These are phyloP conservation scores for Wickerhamiella nectarea DNA, from an alignment of 805 yeast species.

Conservation along the genomic window DNA sequence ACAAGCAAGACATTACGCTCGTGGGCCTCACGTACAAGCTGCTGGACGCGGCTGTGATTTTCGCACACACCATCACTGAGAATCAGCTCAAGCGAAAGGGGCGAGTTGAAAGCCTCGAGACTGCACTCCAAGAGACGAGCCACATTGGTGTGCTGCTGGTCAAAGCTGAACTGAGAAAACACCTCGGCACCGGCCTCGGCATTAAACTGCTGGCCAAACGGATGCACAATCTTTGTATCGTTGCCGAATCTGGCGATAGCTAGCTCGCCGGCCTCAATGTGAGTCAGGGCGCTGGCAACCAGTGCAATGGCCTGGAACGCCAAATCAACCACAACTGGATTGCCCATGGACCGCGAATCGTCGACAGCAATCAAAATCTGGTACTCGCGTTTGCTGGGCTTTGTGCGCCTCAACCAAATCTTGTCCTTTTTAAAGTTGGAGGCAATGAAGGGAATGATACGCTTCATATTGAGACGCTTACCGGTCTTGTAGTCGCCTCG, in stretches of 20 bases:
- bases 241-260: conserved; percentile 87
- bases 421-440: conserved; percentile 94
- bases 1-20: conserved; percentile 90
- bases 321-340: conserved; percentile 73
- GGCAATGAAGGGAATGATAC: conserved; percentile 95
- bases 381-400: conserved; percentile 93
- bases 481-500: conserved; percentile 96
- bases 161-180: conserved; percentile 81
- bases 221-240: conserved; percentile 68
- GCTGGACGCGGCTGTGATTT: conserved; percentile 69
- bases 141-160: conserved; percentile 77
- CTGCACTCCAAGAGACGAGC: conserved; percentile 58
- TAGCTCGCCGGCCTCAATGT: conserved; percentile 85
- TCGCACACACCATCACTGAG: conserved; percentile 96
- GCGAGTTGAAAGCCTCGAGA: conserved; percentile 51
- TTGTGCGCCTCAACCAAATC: conserved; percentile 94
- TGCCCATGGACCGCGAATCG: conserved; percentile 95
- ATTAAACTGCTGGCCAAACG: conserved; percentile 74
- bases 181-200: conserved; percentile 71
- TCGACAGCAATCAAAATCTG: conserved; percentile 96
- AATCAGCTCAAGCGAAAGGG: conserved; percentile 60
- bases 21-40: conserved; percentile 80
- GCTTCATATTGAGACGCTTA: conserved; percentile 89
- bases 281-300: conserved; percentile 86
- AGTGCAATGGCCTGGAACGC: conserved; percentile 92